These are phyloP conservation scores for Colletotrichum spinosum DNA, from an alignment of 2,329 filamentous ascomycete genomes.

Conservation along the genomic window DNA sequence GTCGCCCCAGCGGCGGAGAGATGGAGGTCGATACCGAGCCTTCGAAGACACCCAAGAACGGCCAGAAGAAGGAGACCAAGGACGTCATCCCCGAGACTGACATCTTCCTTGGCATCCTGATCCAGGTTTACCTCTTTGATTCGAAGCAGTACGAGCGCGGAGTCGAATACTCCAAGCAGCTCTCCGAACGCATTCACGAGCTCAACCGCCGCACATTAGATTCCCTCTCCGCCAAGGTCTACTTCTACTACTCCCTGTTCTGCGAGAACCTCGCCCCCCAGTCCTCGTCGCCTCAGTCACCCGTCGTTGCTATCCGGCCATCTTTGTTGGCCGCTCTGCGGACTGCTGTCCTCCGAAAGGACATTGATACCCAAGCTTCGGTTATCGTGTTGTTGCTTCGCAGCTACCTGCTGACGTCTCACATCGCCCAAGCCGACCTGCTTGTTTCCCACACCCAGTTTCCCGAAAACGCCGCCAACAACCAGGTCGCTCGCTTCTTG, in stretches of 20 bases:
- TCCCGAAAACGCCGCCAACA: slow-evolving; percentile 93
- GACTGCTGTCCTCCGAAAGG: slow-evolving; percentile 96
- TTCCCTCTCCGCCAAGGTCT: slow-evolving; percentile 92
- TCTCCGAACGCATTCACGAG: slow-evolving; percentile 86
- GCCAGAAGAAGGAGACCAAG: slow-evolving; percentile 75
- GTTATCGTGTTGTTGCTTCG: slow-evolving; percentile 95
- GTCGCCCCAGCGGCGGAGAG: slow-evolving; percentile 67
- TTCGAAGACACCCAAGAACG: slow-evolving; percentile 65
- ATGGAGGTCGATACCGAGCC: slow-evolving; percentile 79
- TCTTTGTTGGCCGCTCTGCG: slow-evolving; percentile 88
- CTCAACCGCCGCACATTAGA: slow-evolving; percentile 95
- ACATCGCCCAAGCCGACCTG: slow-evolving; percentile 96
- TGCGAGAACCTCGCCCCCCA: slow-evolving; percentile 90
- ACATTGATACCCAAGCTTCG: slow-evolving; percentile 95
- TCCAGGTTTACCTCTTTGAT: slow-evolving; percentile 91
- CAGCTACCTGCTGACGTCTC: slow-evolving; percentile 95
- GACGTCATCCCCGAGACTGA: slow-evolving; percentile 89
- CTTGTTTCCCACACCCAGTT: slow-evolving; percentile 97
- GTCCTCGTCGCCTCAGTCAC: slow-evolving; percentile 88
- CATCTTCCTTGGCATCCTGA: slow-evolving; percentile 86
- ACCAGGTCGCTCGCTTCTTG: slow-evolving; percentile 95
- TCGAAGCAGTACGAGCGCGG: slow-evolving; percentile 84
- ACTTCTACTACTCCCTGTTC: slow-evolving; percentile 98
- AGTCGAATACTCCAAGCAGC: slow-evolving; percentile 83
- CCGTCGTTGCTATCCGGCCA: slow-evolving; percentile 87